Evolutionary conservation across 2,329 filamentous ascomycete species (phyloP).

Genomic region (Sporothrix variecibatus): DNA sequence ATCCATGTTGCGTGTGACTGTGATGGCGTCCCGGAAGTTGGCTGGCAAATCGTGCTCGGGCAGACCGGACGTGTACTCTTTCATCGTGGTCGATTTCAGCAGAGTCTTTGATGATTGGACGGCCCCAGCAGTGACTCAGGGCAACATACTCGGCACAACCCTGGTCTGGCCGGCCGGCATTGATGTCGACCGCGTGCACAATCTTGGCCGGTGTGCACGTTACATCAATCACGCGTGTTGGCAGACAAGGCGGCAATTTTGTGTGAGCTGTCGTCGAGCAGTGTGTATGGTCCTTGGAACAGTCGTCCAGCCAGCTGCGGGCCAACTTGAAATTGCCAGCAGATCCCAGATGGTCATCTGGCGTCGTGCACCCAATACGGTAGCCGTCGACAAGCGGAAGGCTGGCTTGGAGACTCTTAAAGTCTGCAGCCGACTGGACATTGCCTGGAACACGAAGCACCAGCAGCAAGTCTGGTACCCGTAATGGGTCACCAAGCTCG

Average conservation of each 20-base stretch:
- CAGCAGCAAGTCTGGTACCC: neutral
- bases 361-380: constrained; percentile 7
- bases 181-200: neutral
- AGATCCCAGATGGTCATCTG: constrained; percentile 16
- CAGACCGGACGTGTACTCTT: neutral
- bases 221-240: constrained; percentile 20
- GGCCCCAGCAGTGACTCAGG: constrained; percentile 26
- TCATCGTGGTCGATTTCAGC: neutral
- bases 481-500: neutral
- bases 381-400: neutral
- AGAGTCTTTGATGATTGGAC: neutral
- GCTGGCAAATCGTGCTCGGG: neutral
- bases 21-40: constrained; percentile 27
- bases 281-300: neutral
- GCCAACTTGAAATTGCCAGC: constrained; percentile 3
- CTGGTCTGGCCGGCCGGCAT: neutral
- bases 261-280: neutral
- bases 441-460: neutral
- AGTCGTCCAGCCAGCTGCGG: constrained; percentile 22
- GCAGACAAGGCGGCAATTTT: constrained; percentile 4
- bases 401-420: neutral
- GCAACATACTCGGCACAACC: constrained; percentile 21
- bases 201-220: neutral
- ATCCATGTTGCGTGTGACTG: constrained; percentile 9
- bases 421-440: neutral